Conservation (phyloP, 164 flowering plant genomes). For the Liriodendron chinense region DNA sequence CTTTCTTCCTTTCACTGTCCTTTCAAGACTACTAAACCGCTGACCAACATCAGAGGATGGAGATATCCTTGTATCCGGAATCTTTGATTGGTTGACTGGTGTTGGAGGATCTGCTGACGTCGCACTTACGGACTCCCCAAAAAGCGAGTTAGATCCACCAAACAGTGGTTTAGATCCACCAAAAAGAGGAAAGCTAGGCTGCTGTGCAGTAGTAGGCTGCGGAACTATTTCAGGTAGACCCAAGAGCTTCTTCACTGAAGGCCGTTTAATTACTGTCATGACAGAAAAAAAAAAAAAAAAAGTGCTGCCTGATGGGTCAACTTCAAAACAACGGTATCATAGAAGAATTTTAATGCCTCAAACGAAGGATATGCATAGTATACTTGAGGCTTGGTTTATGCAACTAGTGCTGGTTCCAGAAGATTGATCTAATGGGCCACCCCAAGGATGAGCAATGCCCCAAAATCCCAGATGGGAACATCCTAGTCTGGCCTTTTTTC, state of each 20-base stretch:
- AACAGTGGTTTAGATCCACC: constrained; percentile 10
- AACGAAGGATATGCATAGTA: not conserved
- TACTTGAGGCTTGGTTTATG: no score
- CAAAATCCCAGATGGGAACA: no score
- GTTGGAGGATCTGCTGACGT: constrained; percentile 7
- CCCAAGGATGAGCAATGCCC: no score
- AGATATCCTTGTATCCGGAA: constrained; percentile 1
- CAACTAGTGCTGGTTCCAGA: no score
- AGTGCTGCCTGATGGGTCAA: no score
- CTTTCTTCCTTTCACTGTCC: constrained; percentile 18
- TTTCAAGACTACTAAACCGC: constrained; percentile 13
- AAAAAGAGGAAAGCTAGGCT: constrained; percentile 3
- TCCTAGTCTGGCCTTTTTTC: no score
- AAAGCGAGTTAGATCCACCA: constrained; percentile 1
- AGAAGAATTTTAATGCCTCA: not conserved
- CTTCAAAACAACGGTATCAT: not conserved
- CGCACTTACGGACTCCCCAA: not conserved
- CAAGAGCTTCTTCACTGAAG: constrained; percentile 16
- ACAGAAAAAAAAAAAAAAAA: not conserved
- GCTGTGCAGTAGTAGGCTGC: constrained; percentile 2
- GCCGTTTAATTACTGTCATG: constrained; percentile 17
- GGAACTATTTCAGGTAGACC: constrained; percentile 18
- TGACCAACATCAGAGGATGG: constrained; percentile 19
- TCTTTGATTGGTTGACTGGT: constrained; percentile 2
- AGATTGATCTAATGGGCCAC: no score